These are phyloP conservation scores for Saccharomycopsis selenospora DNA, from an alignment of 805 yeast genomes.

Conservation along the genomic window DNA sequence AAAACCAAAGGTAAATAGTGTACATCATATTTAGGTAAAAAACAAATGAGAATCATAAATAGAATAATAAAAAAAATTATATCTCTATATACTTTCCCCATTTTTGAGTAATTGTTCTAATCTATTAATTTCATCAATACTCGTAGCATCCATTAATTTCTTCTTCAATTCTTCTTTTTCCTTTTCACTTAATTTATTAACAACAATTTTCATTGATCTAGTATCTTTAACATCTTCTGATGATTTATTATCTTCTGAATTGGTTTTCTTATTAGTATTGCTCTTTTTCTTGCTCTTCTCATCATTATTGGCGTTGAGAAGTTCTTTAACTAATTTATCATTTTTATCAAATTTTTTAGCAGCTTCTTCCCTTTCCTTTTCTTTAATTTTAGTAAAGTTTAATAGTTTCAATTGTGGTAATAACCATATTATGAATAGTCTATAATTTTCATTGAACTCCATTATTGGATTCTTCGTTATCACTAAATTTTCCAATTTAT, in stretches of 20 bases:
- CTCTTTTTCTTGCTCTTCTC: neutral
- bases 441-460: conserved; percentile 45
- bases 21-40: too few relatives aligned
- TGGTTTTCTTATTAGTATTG: conserved; percentile 12
- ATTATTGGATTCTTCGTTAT: conserved; percentile 48
- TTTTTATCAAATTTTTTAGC: conserved; percentile 35
- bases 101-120: conserved; percentile 50
- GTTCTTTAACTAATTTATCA: neutral
- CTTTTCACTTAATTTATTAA: conserved; percentile 43
- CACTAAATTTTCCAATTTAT: conserved; percentile 40
- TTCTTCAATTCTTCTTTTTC: conserved; percentile 46
- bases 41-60: too few relatives aligned
- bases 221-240: conserved; percentile 31
- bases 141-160: conserved; percentile 54
- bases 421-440: conserved; percentile 52
- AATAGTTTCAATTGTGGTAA: conserved; percentile 57
- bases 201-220: conserved; percentile 31
- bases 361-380: conserved; percentile 44
- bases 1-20: too few relatives aligned
- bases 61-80: too few relatives aligned
- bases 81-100: conserved; percentile 28
- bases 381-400: conserved; percentile 60
- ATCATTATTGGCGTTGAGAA: neutral
- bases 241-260: too few relatives aligned
- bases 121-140: conserved; percentile 66